Percentiles rank a stretch among this genome's conserved stretches.
Evolutionary conservation across 768 basidiomycete species (phyloP).

Genomic region (Serpula lacrymans): DNA sequence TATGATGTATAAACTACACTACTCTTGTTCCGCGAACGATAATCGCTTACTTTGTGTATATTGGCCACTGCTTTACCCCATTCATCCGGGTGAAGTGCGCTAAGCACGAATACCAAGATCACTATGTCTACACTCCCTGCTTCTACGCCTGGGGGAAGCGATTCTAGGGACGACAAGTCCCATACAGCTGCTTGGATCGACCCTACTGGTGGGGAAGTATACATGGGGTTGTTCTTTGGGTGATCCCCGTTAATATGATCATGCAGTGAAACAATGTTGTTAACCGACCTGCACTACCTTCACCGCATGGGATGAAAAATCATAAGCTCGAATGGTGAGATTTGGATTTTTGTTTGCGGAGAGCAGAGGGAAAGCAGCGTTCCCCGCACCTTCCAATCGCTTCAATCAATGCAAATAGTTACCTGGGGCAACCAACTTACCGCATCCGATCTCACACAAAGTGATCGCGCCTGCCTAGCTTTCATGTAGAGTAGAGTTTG

Average conservation of each 20-base stretch:
- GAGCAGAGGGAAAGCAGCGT: conserved; percentile 87
- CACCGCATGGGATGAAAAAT: conserved; percentile 87
- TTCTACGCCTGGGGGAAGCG: conserved; percentile 59
- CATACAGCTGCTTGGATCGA: conserved; percentile 79
- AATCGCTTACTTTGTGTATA: conserved; percentile 57
- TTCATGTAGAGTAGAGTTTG: conserved; percentile 2
- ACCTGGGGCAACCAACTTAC: conserved; percentile 35
- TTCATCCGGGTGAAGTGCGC: conserved; percentile 90
- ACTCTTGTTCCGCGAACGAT: background rate
- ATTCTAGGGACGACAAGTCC: conserved; percentile 73
- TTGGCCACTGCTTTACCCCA: conserved; percentile 84
- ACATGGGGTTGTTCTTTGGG: conserved; percentile 73
- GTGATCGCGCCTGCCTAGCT: conserved; percentile 72
- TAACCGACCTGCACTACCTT: conserved; percentile 77
- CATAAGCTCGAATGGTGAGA: conserved; percentile 75
- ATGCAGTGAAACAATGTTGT: background rate
- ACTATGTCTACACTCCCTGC: conserved; percentile 80
- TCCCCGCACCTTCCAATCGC: conserved; percentile 73
- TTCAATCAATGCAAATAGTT: background rate
- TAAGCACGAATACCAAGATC: conserved; percentile 91
- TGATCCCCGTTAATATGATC: background rate
- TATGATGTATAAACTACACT: too few relatives aligned
- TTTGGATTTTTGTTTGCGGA: conserved; percentile 78
- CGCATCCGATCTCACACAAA: conserved; percentile 91
- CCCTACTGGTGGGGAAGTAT: conserved; percentile 63